phyloP scores from a whole-genome alignment of 2,329 filamentous ascomycete species.

The Monosporascus sp. region DNA sequence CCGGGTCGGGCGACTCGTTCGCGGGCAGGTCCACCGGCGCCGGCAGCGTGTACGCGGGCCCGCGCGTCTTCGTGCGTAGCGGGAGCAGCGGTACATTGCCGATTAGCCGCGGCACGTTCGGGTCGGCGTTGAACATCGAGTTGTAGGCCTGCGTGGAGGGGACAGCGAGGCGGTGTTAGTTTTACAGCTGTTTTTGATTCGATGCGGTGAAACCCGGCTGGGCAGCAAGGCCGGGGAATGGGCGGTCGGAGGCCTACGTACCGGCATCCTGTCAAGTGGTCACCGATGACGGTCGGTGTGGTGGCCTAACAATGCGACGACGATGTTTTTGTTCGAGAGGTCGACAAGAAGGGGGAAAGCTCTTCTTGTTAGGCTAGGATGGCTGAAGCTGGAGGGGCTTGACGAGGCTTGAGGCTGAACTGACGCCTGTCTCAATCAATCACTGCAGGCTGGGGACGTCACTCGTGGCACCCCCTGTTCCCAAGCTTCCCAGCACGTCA shows the following conservation, averaged over 20 bases:
- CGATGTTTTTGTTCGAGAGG: slow-evolving; percentile 5
- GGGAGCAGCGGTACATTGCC: slow-evolving; percentile 95
- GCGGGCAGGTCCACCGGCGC: slow-evolving; percentile 53
- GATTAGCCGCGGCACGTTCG: slow-evolving; percentile 54
- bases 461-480: too few relatives aligned
- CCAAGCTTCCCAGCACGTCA: too few relatives aligned
- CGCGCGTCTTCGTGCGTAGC: slow-evolving; percentile 88
- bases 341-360: neutral
- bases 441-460: too few relatives aligned
- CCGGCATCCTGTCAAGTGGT: slow-evolving; percentile 40
- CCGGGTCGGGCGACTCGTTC: slow-evolving; percentile 66
- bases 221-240: neutral
- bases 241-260: slow-evolving; percentile 25
- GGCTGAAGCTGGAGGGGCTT: slow-evolving; percentile 9
- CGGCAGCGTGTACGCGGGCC: slow-evolving; percentile 84
- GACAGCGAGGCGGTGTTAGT: neutral
- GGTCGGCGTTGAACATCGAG: slow-evolving; percentile 89
- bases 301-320: slow-evolving; percentile 11
- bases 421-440: neutral
- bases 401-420: slow-evolving; percentile 1
- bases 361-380: neutral
- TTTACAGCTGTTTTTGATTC: too few relatives aligned
- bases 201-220: too few relatives aligned
- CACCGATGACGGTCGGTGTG: slow-evolving; percentile 17
- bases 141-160: slow-evolving; percentile 73